Percentiles rank a stretch among this genome's conserved stretches.
phyloP scores from a whole-genome alignment of 2,329 filamentous ascomycete genomes.

The Ophiostoma quercus region DNA sequence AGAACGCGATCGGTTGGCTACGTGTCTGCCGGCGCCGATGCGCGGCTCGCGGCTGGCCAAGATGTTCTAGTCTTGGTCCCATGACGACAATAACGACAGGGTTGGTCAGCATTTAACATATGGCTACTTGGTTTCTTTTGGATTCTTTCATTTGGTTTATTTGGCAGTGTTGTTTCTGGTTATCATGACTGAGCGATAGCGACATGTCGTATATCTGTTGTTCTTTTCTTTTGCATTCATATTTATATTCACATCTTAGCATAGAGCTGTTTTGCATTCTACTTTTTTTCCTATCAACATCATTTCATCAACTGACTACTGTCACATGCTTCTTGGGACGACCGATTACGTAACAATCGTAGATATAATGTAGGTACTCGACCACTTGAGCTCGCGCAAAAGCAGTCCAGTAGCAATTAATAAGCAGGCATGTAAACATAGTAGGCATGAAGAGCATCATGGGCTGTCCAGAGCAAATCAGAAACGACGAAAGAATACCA shows the following conservation, averaged over 20 bases:
- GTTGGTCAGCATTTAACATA: neutral
- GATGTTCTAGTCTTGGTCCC: slow-evolving; percentile 19
- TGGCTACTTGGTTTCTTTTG: slow-evolving; percentile 8
- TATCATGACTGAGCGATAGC: slow-evolving; percentile 10
- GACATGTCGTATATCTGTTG: neutral
- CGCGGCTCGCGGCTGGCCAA: slow-evolving; percentile 40
- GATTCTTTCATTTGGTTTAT: neutral
- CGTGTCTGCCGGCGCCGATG: slow-evolving; percentile 52
- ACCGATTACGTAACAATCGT: neutral
- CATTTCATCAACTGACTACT: neutral
- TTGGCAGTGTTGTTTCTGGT: neutral
- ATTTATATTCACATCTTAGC: slow-evolving; percentile 1
- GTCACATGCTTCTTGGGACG: neutral
- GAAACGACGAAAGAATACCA: slow-evolving; percentile 14
- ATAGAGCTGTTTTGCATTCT: neutral
- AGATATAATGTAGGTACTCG: neutral
- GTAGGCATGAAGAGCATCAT: neutral
- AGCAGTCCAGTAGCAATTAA: neutral
- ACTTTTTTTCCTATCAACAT: neutral
- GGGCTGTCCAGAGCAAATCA: slow-evolving; percentile 2
- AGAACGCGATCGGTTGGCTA: slow-evolving; percentile 52
- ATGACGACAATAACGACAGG: neutral
- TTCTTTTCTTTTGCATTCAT: neutral
- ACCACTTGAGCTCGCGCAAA: neutral
- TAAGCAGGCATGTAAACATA: too few relatives aligned